These are phyloP conservation scores for Lactarius quietus DNA, from an alignment of 768 basidiomycete genomes.

Conservation along the genomic window DNA sequence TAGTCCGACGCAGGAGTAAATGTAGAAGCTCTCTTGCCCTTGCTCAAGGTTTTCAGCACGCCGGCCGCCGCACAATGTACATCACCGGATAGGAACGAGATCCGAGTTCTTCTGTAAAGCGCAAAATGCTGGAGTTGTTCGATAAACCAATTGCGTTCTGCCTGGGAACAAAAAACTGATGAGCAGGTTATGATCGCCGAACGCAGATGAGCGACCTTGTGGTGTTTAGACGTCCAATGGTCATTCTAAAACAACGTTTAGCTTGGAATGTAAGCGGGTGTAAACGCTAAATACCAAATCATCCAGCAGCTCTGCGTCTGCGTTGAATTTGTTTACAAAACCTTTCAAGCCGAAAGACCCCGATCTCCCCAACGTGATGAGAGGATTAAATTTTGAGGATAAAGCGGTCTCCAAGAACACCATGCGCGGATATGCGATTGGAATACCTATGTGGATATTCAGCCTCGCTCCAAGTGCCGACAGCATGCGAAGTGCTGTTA, in stretches of 20 bases:
- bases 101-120: slow-evolving; percentile 53
- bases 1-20: slow-evolving; percentile 57
- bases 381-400: slow-evolving; percentile 80
- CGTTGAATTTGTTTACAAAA: slow-evolving; percentile 88
- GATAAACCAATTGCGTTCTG: slow-evolving; percentile 89
- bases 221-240: slow-evolving; percentile 82
- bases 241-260: slow-evolving; percentile 55
- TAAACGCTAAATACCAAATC: slow-evolving; percentile 55
- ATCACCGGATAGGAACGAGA: slow-evolving; percentile 90
- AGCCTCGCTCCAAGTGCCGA: background rate
- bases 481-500: slow-evolving; percentile 25
- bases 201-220: slow-evolving; percentile 51
- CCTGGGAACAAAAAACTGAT: slow-evolving; percentile 40
- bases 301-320: slow-evolving; percentile 90
- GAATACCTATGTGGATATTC: slow-evolving; percentile 47
- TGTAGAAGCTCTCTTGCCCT: slow-evolving; percentile 45
- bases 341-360: slow-evolving; percentile 68
- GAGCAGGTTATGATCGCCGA: slow-evolving; percentile 1
- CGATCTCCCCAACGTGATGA: slow-evolving; percentile 66
- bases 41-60: slow-evolving; percentile 62
- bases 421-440: slow-evolving; percentile 91
- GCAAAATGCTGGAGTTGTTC: slow-evolving; percentile 75
- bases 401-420: slow-evolving; percentile 80
- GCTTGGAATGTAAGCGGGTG: slow-evolving; percentile 24
- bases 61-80: slow-evolving; percentile 91